Evolutionary conservation across 345 rosid species (phyloP), one percentile per base, ranked within the genome.

Genomic region (Aquilaria sinensis): DNA sequence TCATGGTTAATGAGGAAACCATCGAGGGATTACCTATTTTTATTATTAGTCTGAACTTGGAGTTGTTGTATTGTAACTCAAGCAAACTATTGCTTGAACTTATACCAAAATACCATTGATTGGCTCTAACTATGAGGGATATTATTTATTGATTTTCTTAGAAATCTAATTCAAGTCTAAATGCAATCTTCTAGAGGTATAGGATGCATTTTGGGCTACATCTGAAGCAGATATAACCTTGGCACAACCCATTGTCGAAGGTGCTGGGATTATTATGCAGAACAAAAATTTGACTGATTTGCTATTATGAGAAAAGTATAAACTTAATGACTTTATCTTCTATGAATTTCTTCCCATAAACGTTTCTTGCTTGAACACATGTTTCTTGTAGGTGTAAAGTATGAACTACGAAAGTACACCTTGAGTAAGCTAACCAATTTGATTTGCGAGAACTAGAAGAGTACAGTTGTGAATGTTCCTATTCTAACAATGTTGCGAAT

Each of bases 181-280:
- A 37, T 37, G 43, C 43, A 37, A 37, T 37, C 7, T 37, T 37
- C 30, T 76, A 91, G 89, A 88, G 82, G 82, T 88, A 59, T 92
- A 96, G 90, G 97, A 88, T 80, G 97, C 99, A 48, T 85, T 94
- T 52, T 75, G 85, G 65, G 88, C 90, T 53, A 92, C 98, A 14
- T 84, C 82, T 31, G 92, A 81, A 67, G 86, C 83, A 37, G 89
- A 88, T 41, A 33, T 85, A 54, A 53, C 65, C 12, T 79, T 86
- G 56, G 90, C 92, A 9, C 92, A 85, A 67, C 85, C 92, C 13
- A 88, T 86, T 47, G 72, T 93, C 14, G 94, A 90, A 50, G 81
- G 95, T 66, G 95, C 95, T 12, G 92, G 97, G 3, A 83, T 88
- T 34, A 90, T 90, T 43, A 73, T 83, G 58, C 89, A 93, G 63